Conservation (phyloP, 495 filamentous ascomycete species). For the Parathielavia appendiculata region DNA sequence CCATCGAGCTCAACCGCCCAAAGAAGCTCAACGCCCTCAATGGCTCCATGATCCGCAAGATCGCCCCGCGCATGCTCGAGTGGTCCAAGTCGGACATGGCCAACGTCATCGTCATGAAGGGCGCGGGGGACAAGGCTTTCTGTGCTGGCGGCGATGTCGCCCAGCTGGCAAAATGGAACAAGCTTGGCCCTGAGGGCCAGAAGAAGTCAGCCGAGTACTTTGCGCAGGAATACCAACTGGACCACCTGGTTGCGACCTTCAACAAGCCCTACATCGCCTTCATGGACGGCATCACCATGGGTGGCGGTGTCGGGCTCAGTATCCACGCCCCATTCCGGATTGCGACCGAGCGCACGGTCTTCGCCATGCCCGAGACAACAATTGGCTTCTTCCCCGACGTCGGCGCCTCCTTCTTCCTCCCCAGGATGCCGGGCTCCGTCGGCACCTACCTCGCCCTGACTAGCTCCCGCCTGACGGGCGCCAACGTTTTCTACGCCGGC, state of each 20-base stretch:
- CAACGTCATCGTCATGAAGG: constrained; percentile 88
- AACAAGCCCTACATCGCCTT: constrained; percentile 88
- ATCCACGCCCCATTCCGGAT: constrained; percentile 94
- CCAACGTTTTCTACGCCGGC: constrained; percentile 76
- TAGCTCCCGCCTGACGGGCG: constrained; percentile 70
- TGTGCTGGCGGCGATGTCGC: constrained; percentile 92
- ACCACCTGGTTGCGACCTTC: constrained; percentile 95
- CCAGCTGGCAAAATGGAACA: constrained; percentile 67
- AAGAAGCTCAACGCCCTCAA: constrained; percentile 85
- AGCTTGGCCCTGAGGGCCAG: constrained; percentile 59
- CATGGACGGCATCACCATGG: constrained; percentile 98
- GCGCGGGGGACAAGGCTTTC: constrained; percentile 75
- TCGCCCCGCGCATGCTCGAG: constrained; percentile 78
- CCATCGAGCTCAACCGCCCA: constrained; percentile 90
- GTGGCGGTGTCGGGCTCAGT: constrained; percentile 89
- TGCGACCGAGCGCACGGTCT: constrained; percentile 88
- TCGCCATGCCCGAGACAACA: constrained; percentile 97
- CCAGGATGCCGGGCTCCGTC: constrained; percentile 72
- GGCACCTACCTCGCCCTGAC: constrained; percentile 92
- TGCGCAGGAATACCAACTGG: constrained; percentile 83
- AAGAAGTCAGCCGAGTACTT: constrained; percentile 76
- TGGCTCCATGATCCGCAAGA: constrained; percentile 90
- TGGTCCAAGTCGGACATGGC: constrained; percentile 92
- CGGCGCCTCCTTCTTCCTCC: constrained; percentile 90
- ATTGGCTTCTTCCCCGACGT: constrained; percentile 99